Conservation (phyloP, 805 yeast genomes). For the Metschnikowia sp. region DNA sequence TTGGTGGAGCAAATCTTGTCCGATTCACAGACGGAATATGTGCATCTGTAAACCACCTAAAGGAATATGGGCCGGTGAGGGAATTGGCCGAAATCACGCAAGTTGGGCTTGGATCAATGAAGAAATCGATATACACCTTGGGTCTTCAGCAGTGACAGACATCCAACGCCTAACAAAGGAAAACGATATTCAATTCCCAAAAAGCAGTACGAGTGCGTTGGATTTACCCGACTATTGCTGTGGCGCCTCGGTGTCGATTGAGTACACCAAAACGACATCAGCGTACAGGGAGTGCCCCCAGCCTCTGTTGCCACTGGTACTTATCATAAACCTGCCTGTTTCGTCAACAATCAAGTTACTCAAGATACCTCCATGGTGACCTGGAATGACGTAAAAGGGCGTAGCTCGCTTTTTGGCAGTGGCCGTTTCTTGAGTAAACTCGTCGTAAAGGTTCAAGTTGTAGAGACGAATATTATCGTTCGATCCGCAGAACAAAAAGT, state of each 20-base stretch:
- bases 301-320: slow-evolving; percentile 93
- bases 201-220: neutral
- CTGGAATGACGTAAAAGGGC: slow-evolving; percentile 90
- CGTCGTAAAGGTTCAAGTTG: slow-evolving; percentile 53
- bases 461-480: slow-evolving; percentile 85
- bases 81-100: slow-evolving; percentile 23
- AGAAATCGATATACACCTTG: slow-evolving; percentile 25
- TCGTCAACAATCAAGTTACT: slow-evolving; percentile 80
- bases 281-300: slow-evolving; percentile 81
- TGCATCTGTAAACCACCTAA: slow-evolving; percentile 11
- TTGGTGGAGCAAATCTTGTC: neutral
- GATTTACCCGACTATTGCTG: neutral
- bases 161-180: neutral
- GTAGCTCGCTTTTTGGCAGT: slow-evolving; percentile 42
- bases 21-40: slow-evolving; percentile 6
- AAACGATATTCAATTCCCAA: neutral
- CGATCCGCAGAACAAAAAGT: slow-evolving; percentile 83
- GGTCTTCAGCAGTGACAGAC: slow-evolving; percentile 2
- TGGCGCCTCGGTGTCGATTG: slow-evolving; percentile 49
- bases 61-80: slow-evolving; percentile 19
- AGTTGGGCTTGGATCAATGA: slow-evolving; percentile 34
- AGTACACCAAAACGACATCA: slow-evolving; percentile 79
- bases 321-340: slow-evolving; percentile 80
- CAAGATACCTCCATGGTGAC: slow-evolving; percentile 91
- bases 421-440: slow-evolving; percentile 25